These are phyloP conservation scores for Penicillium malachiteum DNA, from an alignment of 495 filamentous ascomycete genomes.

Conservation along the genomic window DNA sequence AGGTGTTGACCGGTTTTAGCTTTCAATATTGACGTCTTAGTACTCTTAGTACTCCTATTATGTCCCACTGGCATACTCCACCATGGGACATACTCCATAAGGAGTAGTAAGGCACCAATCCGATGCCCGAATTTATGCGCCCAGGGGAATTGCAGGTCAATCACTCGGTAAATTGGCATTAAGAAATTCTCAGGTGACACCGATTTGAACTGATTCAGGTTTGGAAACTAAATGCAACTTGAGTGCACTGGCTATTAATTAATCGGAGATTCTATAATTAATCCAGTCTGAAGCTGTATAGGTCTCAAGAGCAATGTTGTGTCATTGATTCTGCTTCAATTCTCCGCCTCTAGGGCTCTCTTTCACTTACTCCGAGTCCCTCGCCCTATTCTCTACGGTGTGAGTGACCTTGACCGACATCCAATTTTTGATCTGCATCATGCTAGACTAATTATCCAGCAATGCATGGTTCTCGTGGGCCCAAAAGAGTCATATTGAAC, in stretches of 20 bases:
- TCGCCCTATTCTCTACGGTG: neutral
- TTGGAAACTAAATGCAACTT: neutral
- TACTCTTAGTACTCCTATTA: no score
- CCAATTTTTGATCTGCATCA: neutral
- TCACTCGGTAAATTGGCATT: neutral
- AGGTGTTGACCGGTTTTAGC: neutral
- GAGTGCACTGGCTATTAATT: constrained; percentile 6
- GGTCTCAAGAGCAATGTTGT: neutral
- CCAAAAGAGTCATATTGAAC: constrained; percentile 14
- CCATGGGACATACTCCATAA: no score
- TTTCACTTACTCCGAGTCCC: neutral
- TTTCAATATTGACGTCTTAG: no score
- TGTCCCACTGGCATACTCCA: no score
- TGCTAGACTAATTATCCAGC: constrained; percentile 14
- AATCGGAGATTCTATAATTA: constrained; percentile 19
- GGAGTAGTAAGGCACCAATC: neutral
- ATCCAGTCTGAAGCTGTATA: constrained; percentile 5
- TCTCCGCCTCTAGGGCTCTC: neutral
- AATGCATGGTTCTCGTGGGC: constrained; percentile 10
- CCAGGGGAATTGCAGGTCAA: neutral
- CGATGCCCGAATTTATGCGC: neutral
- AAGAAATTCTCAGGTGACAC: neutral
- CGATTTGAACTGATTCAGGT: neutral
- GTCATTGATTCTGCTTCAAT: no score
- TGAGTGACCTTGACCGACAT: neutral